Conservation (phyloP, 768 basidiomycete genomes). For the Boletus huronensis region DNA sequence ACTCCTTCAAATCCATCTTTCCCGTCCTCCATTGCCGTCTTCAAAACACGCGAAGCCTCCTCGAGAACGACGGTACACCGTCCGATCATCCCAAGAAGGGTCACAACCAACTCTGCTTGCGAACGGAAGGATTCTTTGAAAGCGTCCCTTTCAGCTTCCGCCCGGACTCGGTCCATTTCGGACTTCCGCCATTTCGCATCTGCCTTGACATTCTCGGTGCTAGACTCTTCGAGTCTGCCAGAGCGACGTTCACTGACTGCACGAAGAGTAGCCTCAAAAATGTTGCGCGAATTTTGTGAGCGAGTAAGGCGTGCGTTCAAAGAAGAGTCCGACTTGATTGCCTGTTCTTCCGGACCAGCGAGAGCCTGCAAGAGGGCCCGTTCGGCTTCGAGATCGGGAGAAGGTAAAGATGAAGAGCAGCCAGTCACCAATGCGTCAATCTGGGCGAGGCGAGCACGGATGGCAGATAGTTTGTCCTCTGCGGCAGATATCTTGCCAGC, state of each 20-base stretch:
- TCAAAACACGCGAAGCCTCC: constrained; percentile 49
- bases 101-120: constrained; percentile 65
- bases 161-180: constrained; percentile 67
- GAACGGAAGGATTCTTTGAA: constrained; percentile 58
- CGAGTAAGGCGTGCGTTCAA: constrained; percentile 59
- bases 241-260: constrained; percentile 77
- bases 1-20: constrained; percentile 37
- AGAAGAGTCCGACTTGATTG: constrained; percentile 53
- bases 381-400: constrained; percentile 69
- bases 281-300: constrained; percentile 69
- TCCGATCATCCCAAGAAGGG: constrained; percentile 77
- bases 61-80: constrained; percentile 71
- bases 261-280: constrained; percentile 86
- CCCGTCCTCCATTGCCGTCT: constrained; percentile 35
- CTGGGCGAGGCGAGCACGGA: constrained; percentile 58
- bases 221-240: constrained; percentile 71
- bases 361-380: constrained; percentile 63
- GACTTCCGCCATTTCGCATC: constrained; percentile 63
- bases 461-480: constrained; percentile 60
- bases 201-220: constrained; percentile 65
- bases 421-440: constrained; percentile 48
- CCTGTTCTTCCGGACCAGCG: constrained; percentile 68
- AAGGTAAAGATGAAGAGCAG: too few species aligned
- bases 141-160: constrained; percentile 61
- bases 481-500: constrained; percentile 69